Conservation (phyloP, 345 rosid genomes). For the Pistacia vera region DNA sequence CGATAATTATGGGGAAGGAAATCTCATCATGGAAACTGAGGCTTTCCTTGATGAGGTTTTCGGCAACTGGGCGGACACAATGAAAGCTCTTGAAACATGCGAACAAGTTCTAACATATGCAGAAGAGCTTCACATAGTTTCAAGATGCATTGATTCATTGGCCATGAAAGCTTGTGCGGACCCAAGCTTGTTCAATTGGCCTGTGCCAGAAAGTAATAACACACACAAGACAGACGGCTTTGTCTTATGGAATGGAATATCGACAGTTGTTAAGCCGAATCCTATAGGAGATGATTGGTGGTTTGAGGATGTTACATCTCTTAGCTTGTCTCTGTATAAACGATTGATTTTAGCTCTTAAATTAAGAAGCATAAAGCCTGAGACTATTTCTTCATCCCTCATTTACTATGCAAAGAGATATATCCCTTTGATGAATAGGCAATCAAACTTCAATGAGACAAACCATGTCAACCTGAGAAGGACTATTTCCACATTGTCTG, state of each 20-base stretch:
- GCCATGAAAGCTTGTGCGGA: slow-evolving; percentile 72
- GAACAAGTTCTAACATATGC: slow-evolving; percentile 61
- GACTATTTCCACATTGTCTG: slow-evolving; percentile 31
- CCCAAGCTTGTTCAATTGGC: slow-evolving; percentile 60
- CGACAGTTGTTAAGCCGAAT: slow-evolving; percentile 43
- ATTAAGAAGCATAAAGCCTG: slow-evolving; percentile 59
- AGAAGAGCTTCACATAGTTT: slow-evolving; percentile 69
- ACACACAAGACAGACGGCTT: slow-evolving; percentile 33
- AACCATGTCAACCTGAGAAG: slow-evolving; percentile 32
- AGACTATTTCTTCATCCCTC: slow-evolving; percentile 52
- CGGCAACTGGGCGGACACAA: slow-evolving; percentile 62
- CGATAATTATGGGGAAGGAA: slow-evolving; percentile 64
- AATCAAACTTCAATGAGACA: slow-evolving; percentile 39
- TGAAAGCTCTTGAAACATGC: slow-evolving; percentile 72
- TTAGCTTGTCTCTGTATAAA: slow-evolving; percentile 51
- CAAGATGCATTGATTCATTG: slow-evolving; percentile 73
- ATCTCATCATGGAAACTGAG: slow-evolving; percentile 60
- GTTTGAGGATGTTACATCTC: slow-evolving; percentile 64
- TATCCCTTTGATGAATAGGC: slow-evolving; percentile 60
- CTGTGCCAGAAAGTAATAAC: slow-evolving; percentile 34
- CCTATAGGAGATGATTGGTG: slow-evolving; percentile 76
- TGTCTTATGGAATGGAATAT: slow-evolving; percentile 67
- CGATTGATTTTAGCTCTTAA: slow-evolving; percentile 52
- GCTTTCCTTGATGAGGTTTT: slow-evolving; percentile 61
- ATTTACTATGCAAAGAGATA: slow-evolving; percentile 59